Evolutionary conservation across 2,329 filamentous ascomycete species (phyloP), one percentile per base, ranked within the genome.

Genomic region (Ascochyta fabae): DNA sequence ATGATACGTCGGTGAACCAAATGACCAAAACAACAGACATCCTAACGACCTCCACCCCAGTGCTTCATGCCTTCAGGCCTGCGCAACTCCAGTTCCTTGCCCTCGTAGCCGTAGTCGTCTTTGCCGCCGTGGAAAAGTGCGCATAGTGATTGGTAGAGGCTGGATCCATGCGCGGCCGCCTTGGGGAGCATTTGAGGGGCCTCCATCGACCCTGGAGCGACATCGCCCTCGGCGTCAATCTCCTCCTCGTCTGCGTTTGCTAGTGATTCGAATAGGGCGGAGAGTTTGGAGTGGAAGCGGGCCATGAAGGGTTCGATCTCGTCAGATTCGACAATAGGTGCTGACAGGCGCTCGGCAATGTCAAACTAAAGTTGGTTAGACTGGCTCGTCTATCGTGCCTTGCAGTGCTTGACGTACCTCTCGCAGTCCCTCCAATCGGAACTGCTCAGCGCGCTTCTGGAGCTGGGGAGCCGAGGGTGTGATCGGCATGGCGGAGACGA

Each of bases 141-240:
- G 40, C 65, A 61, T 7, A 76, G 48, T 27, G 59, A 66, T 6
- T 61, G 56, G 36, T 65, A 59, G 7, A 72, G 38, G 2, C 59
- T 51, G 2, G 60, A 59, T 34, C 59, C 48, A 12, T 53, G 40
- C 5, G 40, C 52, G 19, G 66, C 58, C 9, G 67, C 61, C 24
- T 63, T 68, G 23, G 71, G 70, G 4, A 74, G 66, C 61, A 70
- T 70, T 31, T 68, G 61, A 6, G 72, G 72, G 7, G 70, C 64
- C n/a, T 73, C 68, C 23, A 75, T 61, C 5, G 68, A 69, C 4
- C 71, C 71, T 2, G 72, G 74, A 9, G 71, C 64, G 22, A 76
- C 70, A 38, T 76, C 74, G 33, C 72, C 74, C 15, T 72, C 69
- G 34, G 61, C 52, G 26, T 75, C 71, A 41, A 64, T 52, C 22